A percentile compares a stretch with the other conserved stretches of the same genome.
Evolutionary conservation across 108 stramenopile species (phyloP).

Genomic region (Parietichytrium sp.): DNA sequence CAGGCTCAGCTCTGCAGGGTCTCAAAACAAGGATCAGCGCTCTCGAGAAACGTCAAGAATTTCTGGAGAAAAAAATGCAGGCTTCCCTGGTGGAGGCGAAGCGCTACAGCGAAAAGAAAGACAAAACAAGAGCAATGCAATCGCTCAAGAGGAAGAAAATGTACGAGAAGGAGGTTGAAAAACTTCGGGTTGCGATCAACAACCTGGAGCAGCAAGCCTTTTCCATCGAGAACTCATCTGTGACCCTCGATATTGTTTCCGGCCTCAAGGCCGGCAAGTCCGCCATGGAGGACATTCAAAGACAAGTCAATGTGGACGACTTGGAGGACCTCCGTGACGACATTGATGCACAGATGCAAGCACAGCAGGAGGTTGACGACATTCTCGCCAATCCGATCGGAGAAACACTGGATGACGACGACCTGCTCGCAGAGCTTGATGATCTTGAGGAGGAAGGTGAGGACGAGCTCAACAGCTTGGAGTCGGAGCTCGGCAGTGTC

Average conservation of each 20-base stretch:
- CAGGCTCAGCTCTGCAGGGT: not conserved
- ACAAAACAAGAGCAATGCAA: not conserved
- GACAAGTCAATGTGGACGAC: not conserved
- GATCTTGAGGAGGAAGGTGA: not conserved
- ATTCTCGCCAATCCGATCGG: not conserved
- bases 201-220: constrained; percentile 39
- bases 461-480: not conserved
- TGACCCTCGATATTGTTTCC: not conserved
- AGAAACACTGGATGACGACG: not conserved
- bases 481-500: not conserved
- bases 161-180: constrained; percentile 21
- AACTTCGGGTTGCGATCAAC: not conserved
- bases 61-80: not conserved
- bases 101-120: not conserved
- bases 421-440: not conserved
- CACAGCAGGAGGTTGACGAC: not conserved
- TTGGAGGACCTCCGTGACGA: constrained; percentile 24
- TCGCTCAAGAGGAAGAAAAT: constrained; percentile 23
- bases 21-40: not conserved
- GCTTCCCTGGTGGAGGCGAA: not conserved
- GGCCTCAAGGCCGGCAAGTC: constrained; percentile 12
- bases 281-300: not conserved
- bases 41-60: constrained; percentile 27
- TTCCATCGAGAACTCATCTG: constrained; percentile 5
- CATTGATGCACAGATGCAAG: constrained; percentile 2